These are phyloP conservation scores for Farysia itapuensis DNA, from an alignment of 1,284 basidiomycete species.

Conservation along the genomic window DNA sequence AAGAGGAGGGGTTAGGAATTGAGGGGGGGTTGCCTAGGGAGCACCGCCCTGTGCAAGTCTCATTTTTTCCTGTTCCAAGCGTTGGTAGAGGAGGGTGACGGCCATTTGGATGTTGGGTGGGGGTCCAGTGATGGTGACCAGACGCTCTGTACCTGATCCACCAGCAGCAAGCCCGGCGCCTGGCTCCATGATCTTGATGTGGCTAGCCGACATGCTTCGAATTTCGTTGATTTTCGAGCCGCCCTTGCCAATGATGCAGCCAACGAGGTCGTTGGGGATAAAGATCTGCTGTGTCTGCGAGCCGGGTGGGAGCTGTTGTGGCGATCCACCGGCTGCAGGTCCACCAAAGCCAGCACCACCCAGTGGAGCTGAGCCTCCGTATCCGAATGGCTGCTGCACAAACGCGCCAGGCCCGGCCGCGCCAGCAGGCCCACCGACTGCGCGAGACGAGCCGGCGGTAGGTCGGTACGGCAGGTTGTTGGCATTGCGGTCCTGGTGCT, in stretches of 20 bases:
- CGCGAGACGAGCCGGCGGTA: conserved; percentile 27
- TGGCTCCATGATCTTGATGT: conserved; percentile 99
- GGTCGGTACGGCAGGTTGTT: conserved; percentile 61
- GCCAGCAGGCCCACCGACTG: conserved; percentile 7
- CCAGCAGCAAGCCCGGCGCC: conserved; percentile 57
- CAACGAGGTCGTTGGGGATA: conserved; percentile 96
- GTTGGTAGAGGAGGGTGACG: conserved; percentile 84
- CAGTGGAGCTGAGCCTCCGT: conserved; percentile 14
- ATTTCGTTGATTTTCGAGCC: conserved; percentile 99
- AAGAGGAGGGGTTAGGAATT: neutral
- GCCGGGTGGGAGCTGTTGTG: conserved; percentile 64
- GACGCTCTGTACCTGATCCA: conserved; percentile 61
- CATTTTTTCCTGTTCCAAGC: conserved; percentile 59
- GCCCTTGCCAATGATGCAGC: conserved; percentile 97
- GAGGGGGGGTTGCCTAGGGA: conserved; percentile 5
- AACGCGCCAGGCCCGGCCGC: too few species aligned
- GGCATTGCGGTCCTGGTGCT: conserved; percentile 73
- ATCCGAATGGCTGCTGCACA: conserved; percentile 24
- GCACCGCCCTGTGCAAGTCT: conserved; percentile 40
- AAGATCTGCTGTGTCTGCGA: conserved; percentile 97
- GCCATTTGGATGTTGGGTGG: conserved; percentile 95
- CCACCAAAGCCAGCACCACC: conserved; percentile 12
- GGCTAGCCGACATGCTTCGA: conserved; percentile 84
- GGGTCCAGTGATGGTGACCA: conserved; percentile 68
- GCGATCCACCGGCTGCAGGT: conserved; percentile 12